A percentile compares a stretch with the other conserved stretches of the same genome.
These are phyloP conservation scores for Hyphopichia fennica DNA, from an alignment of 1,139 yeast species.

Conservation along the genomic window DNA sequence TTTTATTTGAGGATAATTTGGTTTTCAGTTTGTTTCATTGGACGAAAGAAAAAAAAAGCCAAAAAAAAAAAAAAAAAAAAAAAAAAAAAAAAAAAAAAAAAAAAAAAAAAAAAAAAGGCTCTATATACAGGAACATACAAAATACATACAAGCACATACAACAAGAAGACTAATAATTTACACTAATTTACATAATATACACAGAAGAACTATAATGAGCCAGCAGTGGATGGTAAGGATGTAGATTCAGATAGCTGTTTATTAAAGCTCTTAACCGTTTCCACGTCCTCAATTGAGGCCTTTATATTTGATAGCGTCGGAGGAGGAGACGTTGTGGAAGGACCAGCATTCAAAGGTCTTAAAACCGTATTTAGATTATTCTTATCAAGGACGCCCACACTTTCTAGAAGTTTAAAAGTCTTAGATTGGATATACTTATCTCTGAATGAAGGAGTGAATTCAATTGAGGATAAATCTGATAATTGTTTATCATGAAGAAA, in stretches of 20 bases:
- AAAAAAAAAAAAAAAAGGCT: neutral
- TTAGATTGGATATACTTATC: slow-evolving; percentile 32
- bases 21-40: slow-evolving; percentile 2
- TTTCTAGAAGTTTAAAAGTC: slow-evolving; percentile 22
- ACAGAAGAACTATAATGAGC: neutral
- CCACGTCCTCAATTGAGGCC: neutral
- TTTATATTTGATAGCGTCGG: neutral
- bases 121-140: neutral
- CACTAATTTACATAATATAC: neutral
- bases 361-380: neutral
- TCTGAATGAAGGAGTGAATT: slow-evolving; percentile 24
- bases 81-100: neutral
- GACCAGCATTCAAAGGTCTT: neutral
- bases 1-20: neutral
- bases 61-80: neutral
- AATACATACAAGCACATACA: no score
- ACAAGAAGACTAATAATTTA: neutral
- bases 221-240: neutral
- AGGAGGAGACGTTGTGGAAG: neutral
- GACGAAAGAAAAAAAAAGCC: neutral
- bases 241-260: neutral
- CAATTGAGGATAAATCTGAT: slow-evolving; percentile 13
- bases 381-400: slow-evolving; percentile 19
- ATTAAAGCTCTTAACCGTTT: slow-evolving; percentile 1
- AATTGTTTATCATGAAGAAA: slow-evolving; percentile 18